Base-by-base conservation (phyloP, 345 rosid genomes). In the Mallotus nudiflorus region DNA sequence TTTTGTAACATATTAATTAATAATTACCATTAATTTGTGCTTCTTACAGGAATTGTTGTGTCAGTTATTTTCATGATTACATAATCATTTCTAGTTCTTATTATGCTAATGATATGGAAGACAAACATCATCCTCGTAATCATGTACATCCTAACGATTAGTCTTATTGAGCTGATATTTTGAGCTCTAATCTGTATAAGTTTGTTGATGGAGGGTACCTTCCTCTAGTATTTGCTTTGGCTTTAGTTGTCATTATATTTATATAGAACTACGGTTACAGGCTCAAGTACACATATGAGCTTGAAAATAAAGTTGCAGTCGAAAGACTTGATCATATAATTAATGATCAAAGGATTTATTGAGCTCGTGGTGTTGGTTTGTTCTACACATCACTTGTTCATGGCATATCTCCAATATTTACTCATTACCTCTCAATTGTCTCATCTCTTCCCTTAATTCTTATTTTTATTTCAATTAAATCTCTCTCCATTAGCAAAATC, bases 31-130 rank as follows among this genome's bases (percentile, higher is more conserved):
- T n/a, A n/a, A n/a, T 42, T 9, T 42, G 46, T 42, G 4, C 46
- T 42, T 42, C 37, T 2, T 2, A 33, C 79, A 82, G 88, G 92
- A 25, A 75, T 82, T 37, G 85, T 85, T 0, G 88, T 85, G 62
- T 83, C 81, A 20, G 67, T 81, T 12, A 88, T 88, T 28, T 78
- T 85, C 76, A n/a, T 60, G 25, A 61, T 84, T 2, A 88, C 85
- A 16, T 85, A 87, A 11, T 8, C 77, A 0, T 63, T 86, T 11
- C 45, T 88, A 12, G 77, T 88, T 37, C 71, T 85, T 0, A 66
- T 86, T 70, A 88, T 84, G 90, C 59, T 88, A 57, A 80, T 82
- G 84, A 77, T 84, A 76, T 82, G 88, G 87, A 82, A 88, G 72
- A 49, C 81, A n/a, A 73, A 76, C 69, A 57, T 86, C n/a, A 16